A percentile compares a stretch with the other conserved stretches of the same genome.
phyloP scores from a whole-genome alignment of 2,329 filamentous ascomycete genomes.

The Endoconidiophora polonica region DNA sequence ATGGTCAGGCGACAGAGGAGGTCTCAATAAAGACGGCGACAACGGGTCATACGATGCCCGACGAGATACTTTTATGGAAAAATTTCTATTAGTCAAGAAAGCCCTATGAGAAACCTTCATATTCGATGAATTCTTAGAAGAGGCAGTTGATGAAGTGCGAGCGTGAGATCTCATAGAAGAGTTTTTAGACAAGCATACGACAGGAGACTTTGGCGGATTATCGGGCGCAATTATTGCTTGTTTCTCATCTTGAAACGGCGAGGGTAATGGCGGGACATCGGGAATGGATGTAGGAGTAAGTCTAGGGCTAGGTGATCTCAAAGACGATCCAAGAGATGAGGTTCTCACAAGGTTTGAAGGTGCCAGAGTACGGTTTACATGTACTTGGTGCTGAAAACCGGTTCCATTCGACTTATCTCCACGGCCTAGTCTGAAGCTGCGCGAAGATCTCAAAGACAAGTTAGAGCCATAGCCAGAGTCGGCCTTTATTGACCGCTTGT shows the following conservation, averaged over 20 bases:
- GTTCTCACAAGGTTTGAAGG: conserved; percentile 8
- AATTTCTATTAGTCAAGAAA: background rate
- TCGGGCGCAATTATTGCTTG: background rate
- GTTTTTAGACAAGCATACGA: conserved; percentile 1
- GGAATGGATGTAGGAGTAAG: conserved; percentile 5
- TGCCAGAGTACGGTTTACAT: background rate
- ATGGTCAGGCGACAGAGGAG: background rate
- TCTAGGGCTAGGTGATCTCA: conserved; percentile 1
- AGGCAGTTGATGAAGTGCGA: conserved; percentile 3
- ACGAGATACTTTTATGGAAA: background rate
- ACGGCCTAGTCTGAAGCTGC: conserved; percentile 19
- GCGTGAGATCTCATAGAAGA: conserved; percentile 4
- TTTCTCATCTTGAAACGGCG: background rate
- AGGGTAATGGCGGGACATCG: conserved; percentile 2
- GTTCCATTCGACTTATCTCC: conserved; percentile 16
- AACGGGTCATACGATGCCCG: conserved; percentile 7
- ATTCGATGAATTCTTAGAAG: background rate
- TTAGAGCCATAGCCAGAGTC: conserved; percentile 48
- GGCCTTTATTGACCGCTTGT: conserved; percentile 32
- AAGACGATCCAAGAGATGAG: conserved; percentile 3
- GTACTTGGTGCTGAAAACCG: background rate
- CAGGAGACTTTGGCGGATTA: background rate
- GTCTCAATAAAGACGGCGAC: conserved; percentile 4
- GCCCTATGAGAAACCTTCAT: conserved; percentile 2
- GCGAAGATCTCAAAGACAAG: conserved; percentile 38